Evolutionary conservation across 768 basidiomycete species (phyloP), one percentile per base, ranked within the genome.

Genomic region (Kwoniella sp.): DNA sequence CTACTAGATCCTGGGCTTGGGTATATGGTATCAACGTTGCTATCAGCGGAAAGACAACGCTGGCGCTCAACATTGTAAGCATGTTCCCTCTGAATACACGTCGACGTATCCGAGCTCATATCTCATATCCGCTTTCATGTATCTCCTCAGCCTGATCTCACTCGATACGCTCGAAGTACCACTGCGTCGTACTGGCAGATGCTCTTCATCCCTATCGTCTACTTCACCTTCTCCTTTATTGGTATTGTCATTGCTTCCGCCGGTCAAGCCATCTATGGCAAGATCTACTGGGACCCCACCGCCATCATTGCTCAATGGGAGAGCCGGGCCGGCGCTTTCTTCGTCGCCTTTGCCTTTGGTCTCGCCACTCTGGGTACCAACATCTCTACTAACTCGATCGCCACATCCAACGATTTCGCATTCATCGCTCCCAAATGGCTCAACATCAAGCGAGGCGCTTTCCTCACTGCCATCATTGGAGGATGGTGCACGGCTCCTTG

Each of bases 401-500:
- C 83, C 22, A 89, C 90, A 2, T 91, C 88, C 4, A 93, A 92
- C 73, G 92, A 94, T 75, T 85, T 92, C 82, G 89, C 87, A 2
- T 90, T 86, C n/a, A 81, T 90, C 44, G 85, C 83, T 72, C 91
- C 90, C 27, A 67, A 83, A 60, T 93, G 85, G 65, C 85, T 94
- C 80, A 90, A 93, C 74, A 90, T 92, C 65, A 83, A 85, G 55
- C 83, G 92, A 10, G 92, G 92, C 0, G 67, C 65, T 2, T 79
- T 90, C 64, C 81, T 94, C 33, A 92, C 90, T 67, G 89, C 90
- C 0, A 58, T 93, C 51, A 74, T 94, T 5, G 91, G 91, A 2
- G 90, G 90, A 0, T 94, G 92, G 91, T 86, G 84, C 0, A 79
- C 91, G n/a, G 87, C 86, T 65, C 90, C 91, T 2, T 94, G 91